Base-by-base conservation (phyloP, 768 basidiomycete genomes). In the Lyophyllum semitale region DNA sequence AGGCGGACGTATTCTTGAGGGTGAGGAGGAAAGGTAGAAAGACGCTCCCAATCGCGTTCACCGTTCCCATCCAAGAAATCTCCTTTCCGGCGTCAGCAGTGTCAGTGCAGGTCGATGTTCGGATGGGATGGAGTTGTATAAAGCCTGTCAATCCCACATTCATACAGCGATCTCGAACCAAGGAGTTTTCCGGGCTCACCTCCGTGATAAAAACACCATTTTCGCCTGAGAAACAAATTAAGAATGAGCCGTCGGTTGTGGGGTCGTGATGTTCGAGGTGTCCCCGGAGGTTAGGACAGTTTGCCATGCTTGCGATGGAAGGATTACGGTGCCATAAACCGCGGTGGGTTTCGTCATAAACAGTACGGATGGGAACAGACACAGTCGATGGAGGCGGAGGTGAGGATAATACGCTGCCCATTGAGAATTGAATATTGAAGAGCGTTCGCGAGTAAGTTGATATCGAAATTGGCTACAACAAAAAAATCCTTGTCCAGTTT, bases 151-250 rank as follows among this genome's bases (percentile, higher is more conserved):
- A 25, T 42, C 41, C n/a, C n/a, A n/a, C n/a, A n/a, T n/a, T n/a
- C n/a, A n/a, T n/a, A n/a, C n/a, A n/a, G n/a, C n/a, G n/a, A n/a
- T n/a, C n/a, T n/a, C n/a, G n/a, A n/a, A n/a, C n/a, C n/a, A n/a
- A n/a, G n/a, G n/a, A n/a, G n/a, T n/a, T n/a, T n/a, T n/a, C 41
- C 41, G 12, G 17, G 33, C 41, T 49, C 13, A 54, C 54, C 54
- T 59, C 13, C 48, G 33, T 55, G 32, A 60, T 32, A 29, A 58
- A 63, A 50, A 52, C 51, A 8, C 61, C 61, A n/a, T 8, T 26
- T n/a, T 59, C 61, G 17, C 46, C 53, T n/a, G 61, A 59, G 35
- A 63, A 17, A 40, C 56, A 63, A 35, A 63, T 63, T 4, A 25
- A 26, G 37, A 60, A 58, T n/a, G 58, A 51, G n/a, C 61, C 61